Conservation (phyloP, 2,329 filamentous ascomycete species). For the Colletotrichum sp. region DNA sequence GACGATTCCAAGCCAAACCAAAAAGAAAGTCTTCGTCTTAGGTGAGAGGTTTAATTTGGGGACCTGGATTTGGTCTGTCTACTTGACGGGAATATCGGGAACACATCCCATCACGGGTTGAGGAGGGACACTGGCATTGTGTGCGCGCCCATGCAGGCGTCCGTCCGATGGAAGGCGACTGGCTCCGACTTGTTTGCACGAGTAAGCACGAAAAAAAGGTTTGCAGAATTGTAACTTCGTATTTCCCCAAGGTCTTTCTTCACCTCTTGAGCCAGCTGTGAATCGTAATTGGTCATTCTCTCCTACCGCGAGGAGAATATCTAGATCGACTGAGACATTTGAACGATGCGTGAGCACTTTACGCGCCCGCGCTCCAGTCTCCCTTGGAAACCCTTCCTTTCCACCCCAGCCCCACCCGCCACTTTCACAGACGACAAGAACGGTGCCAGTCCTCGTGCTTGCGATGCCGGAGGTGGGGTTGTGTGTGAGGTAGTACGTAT, state of each 20-base stretch:
- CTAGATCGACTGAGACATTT: not conserved
- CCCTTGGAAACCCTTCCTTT: not conserved
- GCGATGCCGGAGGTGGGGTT: not conserved
- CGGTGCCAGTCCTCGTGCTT: not conserved
- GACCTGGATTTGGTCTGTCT: not conserved
- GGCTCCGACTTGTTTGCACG: not conserved
- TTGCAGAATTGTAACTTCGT: not conserved
- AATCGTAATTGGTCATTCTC: not conserved
- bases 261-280: not conserved
- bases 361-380: not conserved
- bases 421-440: not conserved
- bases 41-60: not conserved
- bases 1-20: not conserved
- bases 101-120: not conserved
- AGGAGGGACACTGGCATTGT: not conserved
- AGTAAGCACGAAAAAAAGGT: not conserved
- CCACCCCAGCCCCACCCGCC: not conserved
- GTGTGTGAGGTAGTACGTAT: not conserved
- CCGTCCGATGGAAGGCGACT: not conserved
- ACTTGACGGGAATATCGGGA: not conserved
- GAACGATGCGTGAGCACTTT: not conserved
- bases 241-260: not conserved
- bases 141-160: not conserved
- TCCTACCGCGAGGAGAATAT: not conserved
- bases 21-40: not conserved